These are phyloP conservation scores for Ploettnerulaceae sp. DNA, from an alignment of 2,329 filamentous ascomycete species.

Conservation along the genomic window DNA sequence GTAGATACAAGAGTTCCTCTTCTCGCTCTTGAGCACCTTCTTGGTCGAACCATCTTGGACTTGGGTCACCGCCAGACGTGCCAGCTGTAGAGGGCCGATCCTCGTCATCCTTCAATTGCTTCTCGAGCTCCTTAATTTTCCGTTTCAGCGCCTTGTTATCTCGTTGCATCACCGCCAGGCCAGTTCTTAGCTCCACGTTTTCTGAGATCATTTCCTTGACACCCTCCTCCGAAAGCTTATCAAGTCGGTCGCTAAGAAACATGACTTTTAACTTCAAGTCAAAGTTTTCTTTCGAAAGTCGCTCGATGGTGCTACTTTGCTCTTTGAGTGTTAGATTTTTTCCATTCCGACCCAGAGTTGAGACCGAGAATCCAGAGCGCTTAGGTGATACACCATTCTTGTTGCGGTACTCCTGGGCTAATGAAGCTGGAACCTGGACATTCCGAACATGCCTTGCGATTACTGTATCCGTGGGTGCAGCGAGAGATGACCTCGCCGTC, in stretches of 20 bases:
- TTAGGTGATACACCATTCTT: constrained; percentile 60
- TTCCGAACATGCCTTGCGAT: constrained; percentile 85
- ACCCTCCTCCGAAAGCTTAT: constrained; percentile 90
- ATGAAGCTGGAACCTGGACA: constrained; percentile 83
- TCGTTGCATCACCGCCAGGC: constrained; percentile 80
- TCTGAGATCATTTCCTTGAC: constrained; percentile 98
- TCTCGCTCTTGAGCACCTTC: constrained; percentile 64
- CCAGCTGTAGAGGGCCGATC: constrained; percentile 55
- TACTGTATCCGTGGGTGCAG: constrained; percentile 77
- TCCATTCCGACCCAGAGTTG: constrained; percentile 50
- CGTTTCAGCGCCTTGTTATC: constrained; percentile 82
- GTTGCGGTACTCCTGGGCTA: constrained; percentile 80
- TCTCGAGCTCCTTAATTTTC: constrained; percentile 81
- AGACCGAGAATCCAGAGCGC: constrained; percentile 45
- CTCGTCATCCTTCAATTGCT: constrained; percentile 63
- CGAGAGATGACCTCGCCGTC: constrained; percentile 46
- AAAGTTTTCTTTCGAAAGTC: constrained; percentile 96
- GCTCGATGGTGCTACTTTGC: constrained; percentile 94
- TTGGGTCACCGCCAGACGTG: constrained; percentile 53
- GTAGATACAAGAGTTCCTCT: constrained; percentile 78
- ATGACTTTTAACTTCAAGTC: constrained; percentile 96
- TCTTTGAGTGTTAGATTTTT: constrained; percentile 87
- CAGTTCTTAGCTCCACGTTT: constrained; percentile 92
- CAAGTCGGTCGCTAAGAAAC: constrained; percentile 88
- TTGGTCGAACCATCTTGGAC: constrained; percentile 52